phyloP scores from a whole-genome alignment of 148 eudicot genomes.

The Persicaria tinctoria region DNA sequence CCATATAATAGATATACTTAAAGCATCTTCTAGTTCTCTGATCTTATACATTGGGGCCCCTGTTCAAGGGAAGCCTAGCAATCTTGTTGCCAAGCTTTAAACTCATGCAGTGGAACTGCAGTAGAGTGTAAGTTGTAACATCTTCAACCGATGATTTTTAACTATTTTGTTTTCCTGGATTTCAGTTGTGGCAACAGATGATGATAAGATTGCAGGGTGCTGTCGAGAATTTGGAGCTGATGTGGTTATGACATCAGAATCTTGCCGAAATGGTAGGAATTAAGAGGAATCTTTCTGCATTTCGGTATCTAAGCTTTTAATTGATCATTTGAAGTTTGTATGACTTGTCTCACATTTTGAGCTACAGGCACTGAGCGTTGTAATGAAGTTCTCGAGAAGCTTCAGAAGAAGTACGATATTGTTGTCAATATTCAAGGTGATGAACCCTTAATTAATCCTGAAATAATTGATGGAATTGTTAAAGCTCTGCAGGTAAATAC shows the following conservation, averaged over 20 bases:
- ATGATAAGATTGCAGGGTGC: constrained; percentile 88
- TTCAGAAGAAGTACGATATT: constrained; percentile 72
- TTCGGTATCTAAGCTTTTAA: not conserved
- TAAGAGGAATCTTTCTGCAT: constrained; percentile 5
- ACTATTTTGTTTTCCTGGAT: constrained; percentile 3
- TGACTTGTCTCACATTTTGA: not conserved
- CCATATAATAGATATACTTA: not conserved
- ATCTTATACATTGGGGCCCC: not conserved
- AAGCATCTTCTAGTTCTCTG: not conserved
- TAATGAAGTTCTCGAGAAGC: constrained; percentile 88
- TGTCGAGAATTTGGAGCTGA: constrained; percentile 95
- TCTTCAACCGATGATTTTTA: not conserved
- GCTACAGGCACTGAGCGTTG: constrained; percentile 81
- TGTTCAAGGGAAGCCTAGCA: not conserved
- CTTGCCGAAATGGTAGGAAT: constrained; percentile 71
- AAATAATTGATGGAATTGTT: constrained; percentile 91
- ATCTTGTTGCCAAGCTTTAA: not conserved
- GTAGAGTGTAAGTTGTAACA: not conserved
- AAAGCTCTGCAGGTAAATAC: constrained; percentile 73
- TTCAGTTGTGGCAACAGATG: constrained; percentile 97
- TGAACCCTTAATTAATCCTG: constrained; percentile 94
- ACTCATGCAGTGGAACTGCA: not conserved
- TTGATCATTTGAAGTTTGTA: not conserved
- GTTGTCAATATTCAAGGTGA: constrained; percentile 98
- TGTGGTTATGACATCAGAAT: constrained; percentile 93